Evolutionary conservation across 345 rosid species (phyloP).

Genomic region (Clausena lansium): DNA sequence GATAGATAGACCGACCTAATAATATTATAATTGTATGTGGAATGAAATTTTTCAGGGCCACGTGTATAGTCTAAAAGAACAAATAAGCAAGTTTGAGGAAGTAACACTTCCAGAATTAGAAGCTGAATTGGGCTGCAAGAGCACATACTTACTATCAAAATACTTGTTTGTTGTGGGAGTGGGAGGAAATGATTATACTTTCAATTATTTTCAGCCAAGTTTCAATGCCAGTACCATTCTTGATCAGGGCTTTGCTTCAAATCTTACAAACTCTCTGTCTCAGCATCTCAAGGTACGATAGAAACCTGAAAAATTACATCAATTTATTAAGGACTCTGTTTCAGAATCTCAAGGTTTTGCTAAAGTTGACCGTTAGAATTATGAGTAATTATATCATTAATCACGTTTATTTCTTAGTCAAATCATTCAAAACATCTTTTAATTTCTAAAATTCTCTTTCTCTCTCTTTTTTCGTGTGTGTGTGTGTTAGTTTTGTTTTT

Average conservation of each 20-base stretch:
- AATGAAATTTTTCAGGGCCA: conserved; percentile 34
- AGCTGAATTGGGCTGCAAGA: conserved; percentile 17
- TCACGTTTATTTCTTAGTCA: background rate
- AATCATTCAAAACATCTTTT: background rate
- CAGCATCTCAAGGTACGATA: conserved; percentile 40
- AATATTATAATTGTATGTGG: background rate
- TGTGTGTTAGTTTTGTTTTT: too few relatives aligned
- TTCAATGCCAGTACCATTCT: conserved; percentile 24
- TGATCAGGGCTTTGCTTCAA: conserved; percentile 36
- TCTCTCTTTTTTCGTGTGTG: too few relatives aligned
- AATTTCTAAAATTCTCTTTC: too few relatives aligned
- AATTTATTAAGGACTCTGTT: too few relatives aligned
- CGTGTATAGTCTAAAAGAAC: conserved; percentile 47
- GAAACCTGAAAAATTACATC: too few relatives aligned
- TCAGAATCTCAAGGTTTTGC: too few relatives aligned
- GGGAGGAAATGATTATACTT: conserved; percentile 67
- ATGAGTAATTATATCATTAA: background rate
- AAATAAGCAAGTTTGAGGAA: conserved; percentile 46
- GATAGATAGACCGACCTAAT: too few relatives aligned
- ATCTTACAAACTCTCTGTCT: conserved; percentile 40
- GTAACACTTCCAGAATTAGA: conserved; percentile 38
- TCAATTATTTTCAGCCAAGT: conserved; percentile 44
- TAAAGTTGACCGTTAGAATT: background rate
- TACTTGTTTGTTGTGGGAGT: conserved; percentile 52
- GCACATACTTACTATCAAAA: conserved; percentile 15